phyloP scores from a whole-genome alignment of 176 grass and related monocot genomes.

The Triticum urartu region DNA sequence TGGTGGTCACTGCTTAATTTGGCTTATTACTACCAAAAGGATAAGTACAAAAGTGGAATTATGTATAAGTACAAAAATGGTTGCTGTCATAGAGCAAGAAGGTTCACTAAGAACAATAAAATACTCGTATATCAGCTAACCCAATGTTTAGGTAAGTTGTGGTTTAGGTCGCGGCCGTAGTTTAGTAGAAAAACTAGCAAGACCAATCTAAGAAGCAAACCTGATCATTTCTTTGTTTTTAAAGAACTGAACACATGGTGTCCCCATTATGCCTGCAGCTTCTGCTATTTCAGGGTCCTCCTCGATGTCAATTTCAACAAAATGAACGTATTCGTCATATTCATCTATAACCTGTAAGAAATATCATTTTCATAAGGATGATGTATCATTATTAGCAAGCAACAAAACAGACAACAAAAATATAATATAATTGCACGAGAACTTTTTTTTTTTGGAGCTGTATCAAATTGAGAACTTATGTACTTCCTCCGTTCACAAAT shows the following conservation, averaged over 20 bases:
- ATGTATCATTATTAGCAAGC: background rate
- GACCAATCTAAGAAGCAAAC: constrained; percentile 34
- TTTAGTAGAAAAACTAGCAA: background rate
- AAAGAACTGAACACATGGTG: constrained; percentile 98
- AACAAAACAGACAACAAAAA: constrained; percentile 16
- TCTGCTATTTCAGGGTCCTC: constrained; percentile 98
- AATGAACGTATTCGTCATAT: constrained; percentile 64
- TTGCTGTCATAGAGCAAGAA: background rate
- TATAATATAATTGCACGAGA: background rate
- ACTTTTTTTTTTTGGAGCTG: background rate
- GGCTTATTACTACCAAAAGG: background rate
- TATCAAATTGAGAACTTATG: background rate
- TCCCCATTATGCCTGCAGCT: constrained; percentile 99
- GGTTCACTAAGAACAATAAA: background rate
- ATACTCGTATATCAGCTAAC: background rate
- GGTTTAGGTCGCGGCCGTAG: background rate
- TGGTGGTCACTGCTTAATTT: background rate
- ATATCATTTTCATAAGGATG: background rate
- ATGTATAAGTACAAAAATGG: background rate
- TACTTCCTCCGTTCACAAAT: no score
- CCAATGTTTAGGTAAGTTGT: background rate
- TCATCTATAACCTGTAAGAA: constrained; percentile 87
- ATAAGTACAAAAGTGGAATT: background rate
- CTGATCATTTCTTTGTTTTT: constrained; percentile 99
- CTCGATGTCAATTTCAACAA: constrained; percentile 99